phyloP scores from a whole-genome alignment of 805 yeast species.

The Nematodospora valgi region DNA sequence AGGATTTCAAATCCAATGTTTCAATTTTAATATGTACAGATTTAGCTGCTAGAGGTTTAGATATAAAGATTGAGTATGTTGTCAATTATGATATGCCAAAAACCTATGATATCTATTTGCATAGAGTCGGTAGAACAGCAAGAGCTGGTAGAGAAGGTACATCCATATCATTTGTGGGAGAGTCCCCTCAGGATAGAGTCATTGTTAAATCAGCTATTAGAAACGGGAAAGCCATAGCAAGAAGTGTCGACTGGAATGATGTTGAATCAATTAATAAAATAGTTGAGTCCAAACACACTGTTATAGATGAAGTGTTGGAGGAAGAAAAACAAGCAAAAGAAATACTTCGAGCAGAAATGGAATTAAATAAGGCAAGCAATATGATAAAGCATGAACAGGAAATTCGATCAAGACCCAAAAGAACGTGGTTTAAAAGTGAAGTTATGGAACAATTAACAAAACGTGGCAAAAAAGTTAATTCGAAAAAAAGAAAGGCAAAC shows the following conservation, averaged over 20 bases:
- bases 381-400: conserved; percentile 75
- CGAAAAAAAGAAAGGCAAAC: conserved; percentile 67
- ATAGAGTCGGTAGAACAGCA: conserved; percentile 99
- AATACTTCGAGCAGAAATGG: conserved; percentile 85
- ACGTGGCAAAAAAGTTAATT: conserved; percentile 54
- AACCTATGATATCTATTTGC: conserved; percentile 84
- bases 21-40: conserved; percentile 93
- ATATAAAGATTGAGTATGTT: conserved; percentile 94
- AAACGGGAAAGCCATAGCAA: conserved; percentile 74
- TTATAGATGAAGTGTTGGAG: conserved; percentile 70
- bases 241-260: conserved; percentile 87
- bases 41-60: conserved; percentile 98
- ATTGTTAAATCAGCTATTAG: conserved; percentile 90
- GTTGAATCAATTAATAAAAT: conserved; percentile 65
- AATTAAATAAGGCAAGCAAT: conserved; percentile 81
- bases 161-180: conserved; percentile 93
- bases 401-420: conserved; percentile 83
- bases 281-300: conserved; percentile 56
- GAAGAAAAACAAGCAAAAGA: conserved; percentile 92
- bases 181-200: conserved; percentile 76
- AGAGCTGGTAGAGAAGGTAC: conserved; percentile 98
- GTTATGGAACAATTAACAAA: conserved; percentile 41
- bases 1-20: conserved; percentile 72
- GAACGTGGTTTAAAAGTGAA: conserved; percentile 81
- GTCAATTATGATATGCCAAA: conserved; percentile 96